Percentiles rank a stretch among this genome's conserved stretches.
phyloP scores from a whole-genome alignment of 75 land plant genomes.

The Gnetum montanum region DNA sequence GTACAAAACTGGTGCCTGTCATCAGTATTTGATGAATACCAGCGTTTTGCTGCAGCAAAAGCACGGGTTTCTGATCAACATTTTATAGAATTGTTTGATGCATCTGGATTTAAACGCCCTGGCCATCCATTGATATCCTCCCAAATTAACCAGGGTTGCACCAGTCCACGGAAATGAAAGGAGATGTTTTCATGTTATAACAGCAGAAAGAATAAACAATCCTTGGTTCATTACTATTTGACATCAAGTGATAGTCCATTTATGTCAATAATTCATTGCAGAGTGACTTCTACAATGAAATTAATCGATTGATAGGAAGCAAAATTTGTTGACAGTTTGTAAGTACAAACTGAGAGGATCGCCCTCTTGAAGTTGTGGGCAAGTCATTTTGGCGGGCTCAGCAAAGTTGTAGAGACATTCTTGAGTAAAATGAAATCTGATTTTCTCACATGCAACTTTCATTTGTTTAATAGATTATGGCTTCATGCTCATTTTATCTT shows the following conservation, averaged over 20 bases:
- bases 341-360: neutral
- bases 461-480: too few relatives aligned
- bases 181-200: neutral
- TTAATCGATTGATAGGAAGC: neutral
- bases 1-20: conserved; percentile 72
- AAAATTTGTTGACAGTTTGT: conserved; percentile 1
- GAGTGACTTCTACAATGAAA: neutral
- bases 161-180: neutral
- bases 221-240: neutral
- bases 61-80: conserved; percentile 76
- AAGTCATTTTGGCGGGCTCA: too few relatives aligned
- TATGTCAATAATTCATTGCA: neutral
- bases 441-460: too few relatives aligned
- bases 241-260: neutral
- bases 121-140: neutral
- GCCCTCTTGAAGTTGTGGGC: too few relatives aligned
- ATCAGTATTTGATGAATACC: conserved; percentile 85
- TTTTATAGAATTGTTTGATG: conserved; percentile 81
- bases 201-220: conserved; percentile 5
- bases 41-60: conserved; percentile 84
- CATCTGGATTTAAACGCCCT: conserved; percentile 39
- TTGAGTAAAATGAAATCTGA: too few relatives aligned
- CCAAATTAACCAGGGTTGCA: conserved; percentile 4
- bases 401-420: too few relatives aligned
- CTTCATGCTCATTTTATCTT: too few relatives aligned